Evolutionary conservation across 106 monocot genomes (phyloP).

Genomic region (Amphibolis antarctica): DNA sequence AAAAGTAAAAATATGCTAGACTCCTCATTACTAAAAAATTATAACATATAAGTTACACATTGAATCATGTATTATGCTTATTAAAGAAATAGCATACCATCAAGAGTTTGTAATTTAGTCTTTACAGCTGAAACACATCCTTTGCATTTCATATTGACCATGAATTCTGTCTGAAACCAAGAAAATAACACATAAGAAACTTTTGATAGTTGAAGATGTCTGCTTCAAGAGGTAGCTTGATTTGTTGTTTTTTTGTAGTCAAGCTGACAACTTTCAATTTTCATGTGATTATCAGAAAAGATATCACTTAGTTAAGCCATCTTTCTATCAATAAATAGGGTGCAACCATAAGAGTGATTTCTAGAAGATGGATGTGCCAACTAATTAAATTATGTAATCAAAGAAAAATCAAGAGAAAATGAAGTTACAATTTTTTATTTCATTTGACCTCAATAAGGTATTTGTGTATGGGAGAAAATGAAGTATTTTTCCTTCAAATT

Average conservation of each 20-base stretch:
- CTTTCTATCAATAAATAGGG: too few relatives aligned
- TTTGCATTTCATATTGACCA: constrained; percentile 94
- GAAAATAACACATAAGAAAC: not conserved
- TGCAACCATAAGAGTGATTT: not conserved
- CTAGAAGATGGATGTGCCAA: too few relatives aligned
- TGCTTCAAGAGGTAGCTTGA: not conserved
- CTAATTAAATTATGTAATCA: too few relatives aligned
- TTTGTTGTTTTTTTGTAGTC: too few relatives aligned
- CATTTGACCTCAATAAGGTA: too few relatives aligned
- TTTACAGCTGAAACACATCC: constrained; percentile 88
- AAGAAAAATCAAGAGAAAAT: too few relatives aligned
- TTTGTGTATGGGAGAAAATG: too few relatives aligned
- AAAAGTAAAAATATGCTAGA: not conserved
- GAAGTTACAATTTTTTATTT: too few relatives aligned
- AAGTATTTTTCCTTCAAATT: too few relatives aligned
- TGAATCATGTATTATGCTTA: not conserved
- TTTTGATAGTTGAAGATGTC: not conserved
- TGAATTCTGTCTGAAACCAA: constrained; percentile 67
- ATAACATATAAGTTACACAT: not conserved
- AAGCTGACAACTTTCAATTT: too few relatives aligned
- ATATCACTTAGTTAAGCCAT: too few relatives aligned
- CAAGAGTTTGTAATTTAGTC: constrained; percentile 48
- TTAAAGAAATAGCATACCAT: constrained; percentile 29
- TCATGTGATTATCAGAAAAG: too few relatives aligned
- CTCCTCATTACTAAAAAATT: not conserved